Evolutionary conservation across 805 yeast species (phyloP), one percentile per base, ranked within the genome.

Genomic region (Lachancea dasiensis): DNA sequence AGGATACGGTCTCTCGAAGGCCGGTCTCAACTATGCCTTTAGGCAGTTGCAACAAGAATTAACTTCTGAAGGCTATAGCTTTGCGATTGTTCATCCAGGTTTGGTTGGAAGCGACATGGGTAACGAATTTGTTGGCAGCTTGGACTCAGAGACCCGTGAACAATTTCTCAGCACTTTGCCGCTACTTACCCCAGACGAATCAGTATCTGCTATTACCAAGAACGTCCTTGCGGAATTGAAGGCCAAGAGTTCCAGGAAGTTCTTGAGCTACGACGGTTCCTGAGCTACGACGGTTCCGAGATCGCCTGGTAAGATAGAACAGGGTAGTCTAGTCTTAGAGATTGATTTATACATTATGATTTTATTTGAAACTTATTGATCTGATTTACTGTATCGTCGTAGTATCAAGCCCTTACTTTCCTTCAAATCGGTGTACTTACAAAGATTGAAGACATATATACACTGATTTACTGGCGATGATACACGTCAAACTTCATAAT

Each of bases 51-150:
- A 58, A 27, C 11, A 16, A 22, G 67, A 65, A 36, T 34, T 54
- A 22, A 40, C 38, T 8, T 23, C 31, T 1, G 53, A 58, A 23
- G 59, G 52, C 1, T 61, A 54, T 38, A 55, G 49, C 9, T 51
- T 60, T 27, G 44, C 63, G 15, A 45, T 65, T 10, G 10, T 65
- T 9, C 65, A 64, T 35, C 73, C 73, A 0, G 72, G 72, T 26
- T 24, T 54, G 8, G 69, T 68, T 10, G n/a, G 37, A n/a, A 62
- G 65, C 24, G 70, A 67, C 33, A 55, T 59, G 61, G 59, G 54
- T 4, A 37, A 38, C 9, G 14, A 8, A 11, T 20, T n/a, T 6
- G n/a, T n/a, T n/a, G n/a, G n/a, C n/a, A n/a, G n/a, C n/a, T 5
- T 32, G 21, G 27, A 24, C 7, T 16, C 27, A 23, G 28, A 23